A percentile compares a stretch with the other conserved stretches of the same genome.
phyloP scores from a whole-genome alignment of 106 monocot species.

The Acorus gramineus region DNA sequence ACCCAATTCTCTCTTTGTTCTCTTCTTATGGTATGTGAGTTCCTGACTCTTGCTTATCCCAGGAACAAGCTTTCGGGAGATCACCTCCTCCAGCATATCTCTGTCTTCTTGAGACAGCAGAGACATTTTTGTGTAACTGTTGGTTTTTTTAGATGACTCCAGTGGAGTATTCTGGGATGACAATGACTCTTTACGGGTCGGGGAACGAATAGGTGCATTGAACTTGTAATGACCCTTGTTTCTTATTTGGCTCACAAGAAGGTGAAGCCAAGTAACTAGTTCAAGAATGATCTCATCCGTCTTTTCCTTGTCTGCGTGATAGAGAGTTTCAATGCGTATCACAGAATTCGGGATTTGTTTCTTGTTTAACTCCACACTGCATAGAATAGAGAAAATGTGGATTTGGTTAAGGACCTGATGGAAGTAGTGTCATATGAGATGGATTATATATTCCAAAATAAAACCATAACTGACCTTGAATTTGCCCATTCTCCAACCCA shows the following conservation, averaged over 20 bases:
- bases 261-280: slow-evolving; percentile 76
- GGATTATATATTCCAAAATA: background rate
- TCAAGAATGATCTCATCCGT: slow-evolving; percentile 72
- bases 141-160: background rate
- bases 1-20: slow-evolving; percentile 4
- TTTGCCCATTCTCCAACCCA: slow-evolving; percentile 96
- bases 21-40: slow-evolving; percentile 1
- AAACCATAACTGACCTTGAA: slow-evolving; percentile 34
- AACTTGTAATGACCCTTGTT: slow-evolving; percentile 31
- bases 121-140: background rate
- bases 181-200: slow-evolving; percentile 1
- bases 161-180: background rate
- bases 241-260: slow-evolving; percentile 49
- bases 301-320: slow-evolving; percentile 73
- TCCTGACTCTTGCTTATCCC: slow-evolving; percentile 62
- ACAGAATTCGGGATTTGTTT: slow-evolving; percentile 14
- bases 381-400: slow-evolving; percentile 1
- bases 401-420: background rate
- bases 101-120: slow-evolving; percentile 48
- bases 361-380: slow-evolving; percentile 50
- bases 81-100: slow-evolving; percentile 29
- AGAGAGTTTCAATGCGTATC: slow-evolving; percentile 66
- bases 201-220: slow-evolving; percentile 6
- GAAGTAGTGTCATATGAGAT: background rate
- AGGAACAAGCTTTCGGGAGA: slow-evolving; percentile 10